These are phyloP conservation scores for Verticillium longisporum DNA, from an alignment of 2,329 filamentous ascomycete genomes.

Conservation along the genomic window DNA sequence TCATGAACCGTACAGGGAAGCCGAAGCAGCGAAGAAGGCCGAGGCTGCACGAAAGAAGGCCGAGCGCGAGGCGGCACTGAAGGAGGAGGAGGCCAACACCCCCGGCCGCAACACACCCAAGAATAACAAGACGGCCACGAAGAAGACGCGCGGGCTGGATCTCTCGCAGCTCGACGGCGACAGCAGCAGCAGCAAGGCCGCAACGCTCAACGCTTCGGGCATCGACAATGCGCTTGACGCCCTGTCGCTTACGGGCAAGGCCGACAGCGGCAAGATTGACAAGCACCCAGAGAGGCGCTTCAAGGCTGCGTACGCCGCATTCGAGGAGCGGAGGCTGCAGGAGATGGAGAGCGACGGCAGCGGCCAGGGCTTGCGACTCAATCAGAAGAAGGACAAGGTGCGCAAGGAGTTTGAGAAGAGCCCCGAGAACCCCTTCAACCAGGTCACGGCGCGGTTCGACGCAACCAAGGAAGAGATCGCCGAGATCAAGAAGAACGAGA, in stretches of 20 bases:
- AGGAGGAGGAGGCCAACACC: constrained; percentile 69
- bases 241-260: constrained; percentile 56
- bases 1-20: constrained; percentile 52
- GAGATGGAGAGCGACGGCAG: constrained; percentile 82
- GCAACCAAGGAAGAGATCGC: constrained; percentile 70
- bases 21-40: constrained; percentile 75
- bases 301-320: constrained; percentile 78
- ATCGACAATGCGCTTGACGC: constrained; percentile 94
- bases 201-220: constrained; percentile 70
- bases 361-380: constrained; percentile 63
- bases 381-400: constrained; percentile 80
- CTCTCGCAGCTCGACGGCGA: constrained; percentile 67
- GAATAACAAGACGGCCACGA: constrained; percentile 60
- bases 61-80: constrained; percentile 75
- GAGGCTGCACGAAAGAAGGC: constrained; percentile 85
- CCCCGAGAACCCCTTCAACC: constrained; percentile 93
- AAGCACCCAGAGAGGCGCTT: constrained; percentile 81
- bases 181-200: constrained; percentile 21
- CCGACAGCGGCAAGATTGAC: constrained; percentile 64
- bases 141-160: constrained; percentile 67
- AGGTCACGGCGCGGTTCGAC: constrained; percentile 70
- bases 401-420: constrained; percentile 92
- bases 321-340: constrained; percentile 70
- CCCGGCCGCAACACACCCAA: constrained; percentile 55
- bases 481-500: constrained; percentile 59